phyloP scores from a whole-genome alignment of 192 early-diverging fungal species.

The Coemansia sp. region DNA sequence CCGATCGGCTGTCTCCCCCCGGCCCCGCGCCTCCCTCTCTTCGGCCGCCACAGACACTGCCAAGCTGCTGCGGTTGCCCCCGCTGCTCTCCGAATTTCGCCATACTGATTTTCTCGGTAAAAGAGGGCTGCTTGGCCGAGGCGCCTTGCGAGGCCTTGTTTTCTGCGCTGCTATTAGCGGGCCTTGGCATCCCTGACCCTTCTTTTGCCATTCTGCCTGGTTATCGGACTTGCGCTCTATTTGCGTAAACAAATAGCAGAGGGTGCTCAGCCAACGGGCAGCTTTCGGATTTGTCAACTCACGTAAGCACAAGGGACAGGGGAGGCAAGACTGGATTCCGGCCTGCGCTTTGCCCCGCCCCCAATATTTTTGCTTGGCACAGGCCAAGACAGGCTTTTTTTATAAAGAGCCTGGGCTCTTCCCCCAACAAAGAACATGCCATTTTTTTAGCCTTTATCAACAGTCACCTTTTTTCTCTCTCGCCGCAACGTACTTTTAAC shows the following conservation, averaged over 20 bases:
- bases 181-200: neutral
- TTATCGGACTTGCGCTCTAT: neutral
- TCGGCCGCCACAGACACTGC: neutral
- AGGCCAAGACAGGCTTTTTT: neutral
- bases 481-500: neutral
- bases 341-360: neutral
- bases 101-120: neutral
- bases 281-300: constrained; percentile 1
- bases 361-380: neutral
- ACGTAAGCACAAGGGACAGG: constrained; percentile 1
- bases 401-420: neutral
- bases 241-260: neutral
- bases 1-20: neutral
- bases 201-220: neutral
- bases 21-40: neutral
- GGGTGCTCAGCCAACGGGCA: neutral
- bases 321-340: neutral
- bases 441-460: constrained; percentile 5
- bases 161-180: neutral
- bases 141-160: neutral
- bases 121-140: neutral
- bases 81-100: neutral
- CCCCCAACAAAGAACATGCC: constrained; percentile 1
- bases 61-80: neutral
- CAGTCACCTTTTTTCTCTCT: constrained; percentile 9